Conservation (phyloP, 495 filamentous ascomycete species). For the Aspergillus coremiiformis region DNA sequence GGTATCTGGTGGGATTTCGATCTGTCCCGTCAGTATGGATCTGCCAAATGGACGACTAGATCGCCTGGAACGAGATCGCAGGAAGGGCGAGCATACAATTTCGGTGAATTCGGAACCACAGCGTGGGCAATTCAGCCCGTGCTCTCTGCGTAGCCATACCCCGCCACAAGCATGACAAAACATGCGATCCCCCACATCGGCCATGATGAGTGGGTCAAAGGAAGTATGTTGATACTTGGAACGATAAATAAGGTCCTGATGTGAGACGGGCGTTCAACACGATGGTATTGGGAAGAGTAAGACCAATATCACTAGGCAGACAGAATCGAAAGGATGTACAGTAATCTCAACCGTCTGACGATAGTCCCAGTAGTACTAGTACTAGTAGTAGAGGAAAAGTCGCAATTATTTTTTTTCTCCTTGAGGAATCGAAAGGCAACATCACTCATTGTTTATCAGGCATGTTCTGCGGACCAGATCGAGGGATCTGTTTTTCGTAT, state of each 20-base stretch:
- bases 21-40: slow-evolving; percentile 19
- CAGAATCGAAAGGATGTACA: background rate
- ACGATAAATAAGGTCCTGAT: background rate
- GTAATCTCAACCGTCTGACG: background rate
- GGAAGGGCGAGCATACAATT: slow-evolving; percentile 47
- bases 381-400: background rate
- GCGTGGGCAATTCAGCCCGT: slow-evolving; percentile 62
- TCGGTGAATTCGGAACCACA: slow-evolving; percentile 76
- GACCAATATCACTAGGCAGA: background rate
- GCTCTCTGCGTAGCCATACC: slow-evolving; percentile 69
- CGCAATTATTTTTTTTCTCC: background rate
- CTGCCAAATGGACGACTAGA: background rate
- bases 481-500: background rate
- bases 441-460: slow-evolving; percentile 5
- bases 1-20: slow-evolving; percentile 32
- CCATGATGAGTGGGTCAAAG: slow-evolving; percentile 14
- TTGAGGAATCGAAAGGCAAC: background rate
- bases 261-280: background rate
- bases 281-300: background rate
- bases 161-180: slow-evolving; percentile 73
- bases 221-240: background rate
- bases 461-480: slow-evolving; percentile 2
- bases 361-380: background rate
- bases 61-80: slow-evolving; percentile 9
- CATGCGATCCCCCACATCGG: slow-evolving; percentile 53